phyloP scores from a whole-genome alignment of 148 eudicot genomes.

The Rhododendron vialii region DNA sequence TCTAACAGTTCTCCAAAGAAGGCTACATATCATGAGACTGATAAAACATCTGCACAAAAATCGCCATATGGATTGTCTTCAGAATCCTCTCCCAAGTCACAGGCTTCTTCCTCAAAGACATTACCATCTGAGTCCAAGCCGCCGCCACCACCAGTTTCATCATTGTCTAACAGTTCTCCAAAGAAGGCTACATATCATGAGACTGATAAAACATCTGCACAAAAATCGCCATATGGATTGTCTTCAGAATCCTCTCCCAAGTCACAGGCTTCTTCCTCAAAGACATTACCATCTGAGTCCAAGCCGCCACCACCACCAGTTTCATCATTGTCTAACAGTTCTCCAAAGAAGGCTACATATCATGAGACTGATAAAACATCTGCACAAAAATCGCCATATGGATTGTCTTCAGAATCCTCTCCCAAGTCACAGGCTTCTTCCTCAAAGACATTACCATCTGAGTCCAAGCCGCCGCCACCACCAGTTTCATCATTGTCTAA shows the following conservation, averaged over 20 bases:
- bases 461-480: background rate
- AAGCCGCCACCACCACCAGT: background rate
- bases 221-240: background rate
- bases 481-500: background rate
- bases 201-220: background rate
- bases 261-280: background rate
- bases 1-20: background rate
- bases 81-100: background rate
- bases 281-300: background rate
- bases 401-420: background rate
- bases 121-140: background rate
- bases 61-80: background rate
- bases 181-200: background rate
- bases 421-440: background rate
- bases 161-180: background rate
- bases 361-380: background rate
- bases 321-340: background rate
- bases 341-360: background rate
- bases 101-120: background rate
- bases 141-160: background rate
- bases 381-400: background rate
- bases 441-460: background rate
- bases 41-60: background rate
- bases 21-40: background rate
- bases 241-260: background rate